These are phyloP conservation scores for Aciculoconidium aculeatum DNA, from an alignment of 805 yeast genomes.

Conservation along the genomic window DNA sequence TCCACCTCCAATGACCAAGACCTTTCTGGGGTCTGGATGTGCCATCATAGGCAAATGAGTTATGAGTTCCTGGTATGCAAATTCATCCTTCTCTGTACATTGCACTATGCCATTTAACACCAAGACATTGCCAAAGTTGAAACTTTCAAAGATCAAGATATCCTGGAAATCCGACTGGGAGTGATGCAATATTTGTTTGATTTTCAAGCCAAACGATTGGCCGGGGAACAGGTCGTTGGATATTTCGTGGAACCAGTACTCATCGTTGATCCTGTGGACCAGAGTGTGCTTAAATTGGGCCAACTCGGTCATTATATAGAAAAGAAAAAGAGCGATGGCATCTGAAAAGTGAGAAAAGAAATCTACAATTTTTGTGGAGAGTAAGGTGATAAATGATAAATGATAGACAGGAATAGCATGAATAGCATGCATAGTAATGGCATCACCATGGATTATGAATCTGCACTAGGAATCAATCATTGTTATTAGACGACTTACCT, in stretches of 20 bases:
- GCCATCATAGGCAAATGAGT: constrained; percentile 76
- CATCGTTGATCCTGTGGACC: constrained; percentile 19
- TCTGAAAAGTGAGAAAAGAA: too few relatives aligned
- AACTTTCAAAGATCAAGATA: constrained; percentile 69
- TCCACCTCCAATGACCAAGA: constrained; percentile 91
- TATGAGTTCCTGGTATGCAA: constrained; percentile 90
- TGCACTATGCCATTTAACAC: constrained; percentile 88
- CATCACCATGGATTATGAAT: too few relatives aligned
- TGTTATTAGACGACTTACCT: too few relatives aligned
- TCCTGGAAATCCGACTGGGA: constrained; percentile 74
- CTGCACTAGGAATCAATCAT: too few relatives aligned
- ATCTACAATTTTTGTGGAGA: too few relatives aligned
- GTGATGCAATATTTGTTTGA: constrained; percentile 59
- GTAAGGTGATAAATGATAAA: too few relatives aligned
- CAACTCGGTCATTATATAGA: constrained; percentile 10
- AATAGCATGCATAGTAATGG: too few relatives aligned
- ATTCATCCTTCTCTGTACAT: constrained; percentile 89
- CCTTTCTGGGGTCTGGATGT: constrained; percentile 69
- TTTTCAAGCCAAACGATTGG: constrained; percentile 68
- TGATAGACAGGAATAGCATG: too few relatives aligned
- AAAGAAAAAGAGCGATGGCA: too few relatives aligned
- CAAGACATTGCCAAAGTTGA: constrained; percentile 77
- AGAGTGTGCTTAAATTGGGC: constrained; percentile 23
- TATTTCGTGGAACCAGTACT: constrained; percentile 72
- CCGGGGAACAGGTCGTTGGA: constrained; percentile 77